Base-by-base conservation (phyloP, 345 rosid species). In the Sisymbrium altissimum region DNA sequence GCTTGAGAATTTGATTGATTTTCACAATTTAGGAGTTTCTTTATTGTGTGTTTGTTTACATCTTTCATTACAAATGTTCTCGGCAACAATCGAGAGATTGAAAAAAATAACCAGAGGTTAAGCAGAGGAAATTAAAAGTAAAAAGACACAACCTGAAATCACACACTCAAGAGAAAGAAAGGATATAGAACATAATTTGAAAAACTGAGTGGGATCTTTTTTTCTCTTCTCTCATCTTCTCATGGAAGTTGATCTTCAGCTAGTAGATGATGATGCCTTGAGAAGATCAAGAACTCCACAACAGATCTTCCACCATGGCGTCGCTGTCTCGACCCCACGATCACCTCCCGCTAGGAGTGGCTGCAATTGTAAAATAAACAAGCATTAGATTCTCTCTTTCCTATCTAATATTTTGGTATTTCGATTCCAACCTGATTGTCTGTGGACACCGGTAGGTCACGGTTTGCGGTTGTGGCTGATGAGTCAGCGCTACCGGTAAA, bases 271-370 rank as follows among this genome's bases (percentile, higher is more conserved):
- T 25, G 32, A 49, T 50, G 68, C 2, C 56, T 71, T 77, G 57
- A 77, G 73, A 77, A 71, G 68, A 50, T 71, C 81, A 49, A 77
- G 43, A 66, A 77, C 41, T 41, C 45, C 73, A 65, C 81, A 77
- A 25, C 81, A 77, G 69, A 6, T 50, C 14, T 76, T 69, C 79
- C 79, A 76, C 79, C 79, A 76, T 3, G 75, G 59, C n/a, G 64
- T 75, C 14, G 30, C 44, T 45, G 64, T 30, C 67, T 69, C 64
- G 12, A 59, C 62, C 19, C 41, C 66, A 39, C 52, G 72, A 23
- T 66, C 79, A 40, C 38, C 56, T 4, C 45, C 12, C 1, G 11
- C 55, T 58, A 71, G n/a, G 57, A 77, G 72, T 58, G 81, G 81
- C 81, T 77, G 72, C 68, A 56, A 48, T 71, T 64, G 52, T 50